Evolutionary conservation across 306 rosid genomes (phyloP).

Genomic region (Cucurbita pepo): DNA sequence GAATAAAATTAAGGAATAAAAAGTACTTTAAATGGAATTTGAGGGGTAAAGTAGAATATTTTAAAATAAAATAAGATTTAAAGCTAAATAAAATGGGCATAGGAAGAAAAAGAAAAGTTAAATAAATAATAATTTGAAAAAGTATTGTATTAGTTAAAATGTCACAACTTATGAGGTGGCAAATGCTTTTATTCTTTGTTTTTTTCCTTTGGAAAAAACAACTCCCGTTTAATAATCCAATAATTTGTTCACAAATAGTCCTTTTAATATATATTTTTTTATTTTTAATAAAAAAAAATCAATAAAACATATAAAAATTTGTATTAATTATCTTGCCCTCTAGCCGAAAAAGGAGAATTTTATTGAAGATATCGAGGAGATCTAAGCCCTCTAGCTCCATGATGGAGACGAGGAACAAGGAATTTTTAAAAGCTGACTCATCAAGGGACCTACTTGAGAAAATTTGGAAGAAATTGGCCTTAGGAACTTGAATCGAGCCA

Average conservation of each 20-base stretch:
- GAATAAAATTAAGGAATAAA: neutral
- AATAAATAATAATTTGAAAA: neutral
- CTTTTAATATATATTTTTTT: neutral
- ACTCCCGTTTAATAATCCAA: neutral
- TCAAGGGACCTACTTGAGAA: too few species aligned
- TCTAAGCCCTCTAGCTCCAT: too few species aligned
- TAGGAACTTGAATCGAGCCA: too few species aligned
- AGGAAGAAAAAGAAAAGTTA: too few species aligned
- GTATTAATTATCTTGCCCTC: too few species aligned
- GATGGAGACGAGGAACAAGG: too few species aligned
- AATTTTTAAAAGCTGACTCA: too few species aligned
- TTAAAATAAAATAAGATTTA: neutral
- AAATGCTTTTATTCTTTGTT: neutral
- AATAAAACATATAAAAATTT: too few species aligned
- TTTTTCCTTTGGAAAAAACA: neutral
- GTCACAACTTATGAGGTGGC: neutral
- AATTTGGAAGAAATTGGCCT: too few species aligned
- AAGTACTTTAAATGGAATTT: neutral
- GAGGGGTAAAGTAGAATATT: neutral
- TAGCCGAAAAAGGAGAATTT: too few species aligned
- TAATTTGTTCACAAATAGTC: neutral
- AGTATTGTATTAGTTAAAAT: neutral
- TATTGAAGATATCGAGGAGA: too few species aligned
- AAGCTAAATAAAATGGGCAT: neutral
- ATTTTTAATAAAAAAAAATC: too few species aligned